Evolutionary conservation across 129 eudicot species (phyloP).

Genomic region (Lactuca saligna): DNA sequence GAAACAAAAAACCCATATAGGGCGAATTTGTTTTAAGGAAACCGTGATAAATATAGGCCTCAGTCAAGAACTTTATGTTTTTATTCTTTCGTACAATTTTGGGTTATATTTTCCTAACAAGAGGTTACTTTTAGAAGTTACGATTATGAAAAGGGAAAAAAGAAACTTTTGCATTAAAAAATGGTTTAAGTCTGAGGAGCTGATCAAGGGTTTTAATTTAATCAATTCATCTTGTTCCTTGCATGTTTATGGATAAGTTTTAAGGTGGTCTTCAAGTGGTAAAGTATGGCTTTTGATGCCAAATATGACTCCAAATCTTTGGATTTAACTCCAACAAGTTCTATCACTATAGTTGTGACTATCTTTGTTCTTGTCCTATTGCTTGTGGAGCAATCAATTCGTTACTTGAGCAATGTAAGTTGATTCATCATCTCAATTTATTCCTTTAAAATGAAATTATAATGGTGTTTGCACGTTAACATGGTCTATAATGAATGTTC

Average conservation of each 20-base stretch:
- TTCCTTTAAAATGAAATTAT: too few species aligned
- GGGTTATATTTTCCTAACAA: too few species aligned
- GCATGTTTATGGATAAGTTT: background rate
- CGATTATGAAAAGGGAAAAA: slow-evolving; percentile 9
- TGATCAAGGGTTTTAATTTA: slow-evolving; percentile 2
- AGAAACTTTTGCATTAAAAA: slow-evolving; percentile 13
- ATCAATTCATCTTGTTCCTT: slow-evolving; percentile 11
- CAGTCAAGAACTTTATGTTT: too few species aligned
- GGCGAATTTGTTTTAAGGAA: too few species aligned
- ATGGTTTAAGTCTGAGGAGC: background rate
- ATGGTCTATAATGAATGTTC: too few species aligned
- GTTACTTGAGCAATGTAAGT: slow-evolving; percentile 82
- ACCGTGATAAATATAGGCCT: too few species aligned
- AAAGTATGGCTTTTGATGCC: slow-evolving; percentile 38
- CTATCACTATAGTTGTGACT: slow-evolving; percentile 90
- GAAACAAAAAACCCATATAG: too few species aligned
- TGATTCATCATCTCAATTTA: background rate
- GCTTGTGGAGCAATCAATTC: slow-evolving; percentile 91
- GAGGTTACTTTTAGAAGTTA: background rate
- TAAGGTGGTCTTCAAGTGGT: background rate
- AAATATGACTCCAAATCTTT: slow-evolving; percentile 71
- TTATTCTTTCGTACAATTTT: too few species aligned
- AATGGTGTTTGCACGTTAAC: background rate
- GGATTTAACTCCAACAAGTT: slow-evolving; percentile 98
- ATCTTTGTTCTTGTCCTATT: slow-evolving; percentile 88